Evolutionary conservation across 2,329 filamentous ascomycete species (phyloP), one percentile per base, ranked within the genome.

Genomic region (Conoideocrella luteorostrata): DNA sequence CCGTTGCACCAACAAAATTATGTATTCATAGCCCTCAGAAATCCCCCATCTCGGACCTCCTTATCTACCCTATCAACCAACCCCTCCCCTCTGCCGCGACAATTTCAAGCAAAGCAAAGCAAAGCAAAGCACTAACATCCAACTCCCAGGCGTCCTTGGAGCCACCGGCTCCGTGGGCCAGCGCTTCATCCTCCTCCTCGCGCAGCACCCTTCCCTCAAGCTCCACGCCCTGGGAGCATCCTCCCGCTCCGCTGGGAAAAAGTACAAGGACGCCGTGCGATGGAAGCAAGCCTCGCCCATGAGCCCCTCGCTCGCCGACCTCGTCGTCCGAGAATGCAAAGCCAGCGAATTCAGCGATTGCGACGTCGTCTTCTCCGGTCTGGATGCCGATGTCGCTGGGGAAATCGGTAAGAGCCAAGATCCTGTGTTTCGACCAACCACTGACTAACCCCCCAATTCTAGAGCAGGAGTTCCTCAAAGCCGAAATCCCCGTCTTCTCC

Each of bases 101-200:
- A n/a, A n/a, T n/a, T n/a, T n/a, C n/a, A n/a, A n/a, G n/a, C n/a
- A n/a, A n/a, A n/a, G n/a, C n/a, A n/a, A n/a, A n/a, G n/a, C n/a
- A n/a, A n/a, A n/a, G n/a, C n/a, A n/a, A n/a, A n/a, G n/a, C n/a
- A n/a, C n/a, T n/a, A n/a, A n/a, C n/a, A n/a, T n/a, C n/a, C n/a
- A 21, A 29, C 5, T 7, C 24, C 7, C 52, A 83, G 78, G 79
- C 62, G 88, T 96, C 46, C 79, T 96, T 45, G 90, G 91, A 56
- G 88, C 85, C 67, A 97, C 91, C 24, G 93, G 93, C 60, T 94
- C 89, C 28, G 91, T 97, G 12, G 91, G 91, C 56, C 89, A 95
- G 69, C 83, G 93, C 58, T 97, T 97, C 66, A 93, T 97, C 62
- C 82, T 96, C 26, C 80, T 97, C 41, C 84, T 97, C 50, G 83